These are phyloP conservation scores for Pseudotulostoma volvatum DNA, from an alignment of 495 filamentous ascomycete species.

Conservation along the genomic window DNA sequence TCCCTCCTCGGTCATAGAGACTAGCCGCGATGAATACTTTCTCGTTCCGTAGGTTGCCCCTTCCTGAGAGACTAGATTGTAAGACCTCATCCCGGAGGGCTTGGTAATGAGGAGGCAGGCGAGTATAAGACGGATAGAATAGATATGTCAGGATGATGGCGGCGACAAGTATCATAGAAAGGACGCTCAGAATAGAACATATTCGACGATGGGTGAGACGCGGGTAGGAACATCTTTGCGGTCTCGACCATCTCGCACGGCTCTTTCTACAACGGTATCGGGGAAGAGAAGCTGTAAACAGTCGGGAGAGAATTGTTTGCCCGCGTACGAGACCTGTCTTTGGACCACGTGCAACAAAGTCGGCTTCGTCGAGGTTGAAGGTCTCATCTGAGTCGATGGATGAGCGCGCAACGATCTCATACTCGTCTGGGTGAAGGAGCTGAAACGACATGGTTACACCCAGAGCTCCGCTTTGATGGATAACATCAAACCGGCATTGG, in stretches of 20 bases:
- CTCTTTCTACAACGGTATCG: conserved; percentile 21
- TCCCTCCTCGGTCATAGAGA: conserved; percentile 46
- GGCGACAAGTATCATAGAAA: conserved; percentile 13
- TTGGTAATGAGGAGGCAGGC: conserved; percentile 32
- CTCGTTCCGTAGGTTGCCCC: conserved; percentile 46
- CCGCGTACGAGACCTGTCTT: conserved; percentile 11
- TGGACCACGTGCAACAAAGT: conserved; percentile 30
- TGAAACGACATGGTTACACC: conserved; percentile 25
- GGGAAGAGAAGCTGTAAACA: conserved; percentile 14
- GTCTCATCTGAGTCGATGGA: conserved; percentile 30
- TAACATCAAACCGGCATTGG: too few relatives aligned
- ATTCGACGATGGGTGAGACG: not conserved
- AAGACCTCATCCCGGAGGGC: conserved; percentile 21
- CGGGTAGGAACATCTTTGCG: not conserved
- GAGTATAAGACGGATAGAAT: conserved; percentile 45
- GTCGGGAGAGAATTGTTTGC: conserved; percentile 14
- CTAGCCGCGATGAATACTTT: conserved; percentile 64
- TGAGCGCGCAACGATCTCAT: conserved; percentile 28
- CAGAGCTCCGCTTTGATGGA: too few relatives aligned
- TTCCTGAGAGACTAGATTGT: conserved; percentile 26
- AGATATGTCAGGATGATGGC: conserved; percentile 37
- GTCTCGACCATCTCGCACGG: not conserved
- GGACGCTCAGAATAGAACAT: not conserved
- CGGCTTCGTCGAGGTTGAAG: conserved; percentile 33
- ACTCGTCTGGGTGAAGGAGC: conserved; percentile 29